Conservation (phyloP, 352 stramenopile genomes). For the Elongisporangium prolatum region DNA sequence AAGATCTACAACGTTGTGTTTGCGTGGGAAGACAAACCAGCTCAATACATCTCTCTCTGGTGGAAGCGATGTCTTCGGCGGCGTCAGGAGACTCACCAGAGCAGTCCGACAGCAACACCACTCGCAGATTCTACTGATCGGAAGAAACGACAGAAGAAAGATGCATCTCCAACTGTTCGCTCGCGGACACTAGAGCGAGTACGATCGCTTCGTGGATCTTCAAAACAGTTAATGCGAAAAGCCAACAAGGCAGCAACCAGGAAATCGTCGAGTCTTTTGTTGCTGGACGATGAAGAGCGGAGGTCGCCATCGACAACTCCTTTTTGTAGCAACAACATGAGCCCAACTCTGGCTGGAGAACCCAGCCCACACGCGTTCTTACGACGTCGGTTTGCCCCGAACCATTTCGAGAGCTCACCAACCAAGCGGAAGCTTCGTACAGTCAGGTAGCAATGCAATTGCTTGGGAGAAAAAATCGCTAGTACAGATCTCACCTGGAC, state of each 20-base stretch:
- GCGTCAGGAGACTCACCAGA: neutral
- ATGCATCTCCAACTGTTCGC: neutral
- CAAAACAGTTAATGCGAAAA: neutral
- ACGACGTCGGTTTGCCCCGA: neutral
- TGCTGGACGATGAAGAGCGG: neutral
- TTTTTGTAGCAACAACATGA: neutral
- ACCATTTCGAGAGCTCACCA: conserved; percentile 10
- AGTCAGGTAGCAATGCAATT: conserved; percentile 16
- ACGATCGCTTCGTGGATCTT: neutral
- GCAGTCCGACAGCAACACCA: neutral
- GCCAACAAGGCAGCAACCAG: neutral
- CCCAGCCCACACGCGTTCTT: neutral
- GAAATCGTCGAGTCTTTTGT: neutral
- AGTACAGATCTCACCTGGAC: neutral
- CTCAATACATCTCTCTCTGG: conserved; percentile 22
- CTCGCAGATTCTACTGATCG: neutral
- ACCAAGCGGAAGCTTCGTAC: conserved; percentile 21
- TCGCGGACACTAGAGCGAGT: neutral
- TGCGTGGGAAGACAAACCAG: conserved; percentile 26
- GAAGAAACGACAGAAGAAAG: conserved; percentile 9
- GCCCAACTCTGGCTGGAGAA: neutral
- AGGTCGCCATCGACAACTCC: neutral
- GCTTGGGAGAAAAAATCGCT: neutral
- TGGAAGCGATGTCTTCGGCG: conserved; percentile 17
- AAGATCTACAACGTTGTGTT: conserved; percentile 32